Evolutionary conservation across 768 basidiomycete species (phyloP), one percentile per base, ranked within the genome.

Genomic region (Serpula lacrymans): DNA sequence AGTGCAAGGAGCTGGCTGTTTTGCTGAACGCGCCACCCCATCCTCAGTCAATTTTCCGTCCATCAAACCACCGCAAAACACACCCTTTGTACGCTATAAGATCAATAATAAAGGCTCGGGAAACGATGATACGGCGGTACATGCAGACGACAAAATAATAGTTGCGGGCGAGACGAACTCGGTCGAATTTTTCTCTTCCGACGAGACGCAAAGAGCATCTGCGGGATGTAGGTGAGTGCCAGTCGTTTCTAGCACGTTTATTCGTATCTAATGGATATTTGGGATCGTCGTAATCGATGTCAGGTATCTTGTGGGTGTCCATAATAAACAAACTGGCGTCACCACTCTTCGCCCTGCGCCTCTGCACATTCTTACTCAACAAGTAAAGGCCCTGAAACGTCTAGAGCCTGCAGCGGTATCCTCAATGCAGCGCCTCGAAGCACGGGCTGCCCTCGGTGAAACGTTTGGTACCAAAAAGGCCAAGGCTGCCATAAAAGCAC

Each of bases 401-500:
- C 67, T 80, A 27, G 60, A 71, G 13, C 67, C 77, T 11, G 63
- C 74, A 4, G 63, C 70, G 10, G 73, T 74, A 6, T 73, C 79
- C 12, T 61, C 69, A 7, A 65, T 77, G 35, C 50, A 70, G 34
- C 75, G 81, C 43, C 65, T 74, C 28, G 73, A 82, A 37, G 84
- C 83, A 12, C 75, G 83, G 29, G 87, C 77, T 40, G 71, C 78
- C n/a, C 77, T 99, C 2, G 93, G 95, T 23, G 84, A 92, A 59
- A 79, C 87, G 1, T 99, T 99, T 49, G 95, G 95, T 16, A 95
- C 93, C 18, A 89, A 92, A 67, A 98, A 96, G 59, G 90, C 92
- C 32, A 86, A 90, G 60, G 78, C 80, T 8, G 82, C 80, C 21
- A 93, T 97, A 55, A 78, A 78, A 38, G 86, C 91, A 4, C 77